Percentiles rank a stretch among this genome's conserved stretches.
These are phyloP conservation scores for Rhododendron molle DNA, from an alignment of 148 eudicot species.

Conservation along the genomic window DNA sequence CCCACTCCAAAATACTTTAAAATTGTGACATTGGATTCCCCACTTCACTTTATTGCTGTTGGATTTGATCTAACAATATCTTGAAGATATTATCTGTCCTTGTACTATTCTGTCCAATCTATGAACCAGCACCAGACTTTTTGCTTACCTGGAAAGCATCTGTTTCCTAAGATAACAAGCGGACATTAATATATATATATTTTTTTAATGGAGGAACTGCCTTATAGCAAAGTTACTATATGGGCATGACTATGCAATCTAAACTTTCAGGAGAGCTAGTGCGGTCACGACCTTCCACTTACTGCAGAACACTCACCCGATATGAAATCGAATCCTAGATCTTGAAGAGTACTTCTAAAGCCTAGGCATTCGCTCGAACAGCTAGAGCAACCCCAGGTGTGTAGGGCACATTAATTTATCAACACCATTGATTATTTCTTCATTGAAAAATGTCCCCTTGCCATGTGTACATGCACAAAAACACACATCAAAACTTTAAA, in stretches of 20 bases:
- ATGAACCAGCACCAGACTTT: neutral
- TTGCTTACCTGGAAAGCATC: constrained; percentile 2
- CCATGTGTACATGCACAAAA: neutral
- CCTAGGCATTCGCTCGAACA: too few species aligned
- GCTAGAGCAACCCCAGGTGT: too few species aligned
- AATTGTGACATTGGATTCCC: neutral
- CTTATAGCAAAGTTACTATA: too few species aligned
- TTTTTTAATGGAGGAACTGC: too few species aligned
- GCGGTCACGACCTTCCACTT: too few species aligned
- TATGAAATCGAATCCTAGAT: too few species aligned
- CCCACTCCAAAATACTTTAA: neutral
- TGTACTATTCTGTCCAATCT: neutral
- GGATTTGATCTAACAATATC: constrained; percentile 4
- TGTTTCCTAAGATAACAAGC: neutral
- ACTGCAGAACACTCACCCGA: too few species aligned
- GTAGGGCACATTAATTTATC: neutral
- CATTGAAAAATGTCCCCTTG: neutral
- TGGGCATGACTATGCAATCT: too few species aligned
- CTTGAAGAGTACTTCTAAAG: too few species aligned
- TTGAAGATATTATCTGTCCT: constrained; percentile 4
- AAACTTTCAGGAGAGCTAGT: too few species aligned
- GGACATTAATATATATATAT: neutral
- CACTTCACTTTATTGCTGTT: neutral
- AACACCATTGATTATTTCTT: neutral
- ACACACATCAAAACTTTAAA: neutral